Evolutionary conservation across 805 yeast genomes (phyloP), one percentile per base, ranked within the genome.

Genomic region (Lipomyces yamadae): DNA sequence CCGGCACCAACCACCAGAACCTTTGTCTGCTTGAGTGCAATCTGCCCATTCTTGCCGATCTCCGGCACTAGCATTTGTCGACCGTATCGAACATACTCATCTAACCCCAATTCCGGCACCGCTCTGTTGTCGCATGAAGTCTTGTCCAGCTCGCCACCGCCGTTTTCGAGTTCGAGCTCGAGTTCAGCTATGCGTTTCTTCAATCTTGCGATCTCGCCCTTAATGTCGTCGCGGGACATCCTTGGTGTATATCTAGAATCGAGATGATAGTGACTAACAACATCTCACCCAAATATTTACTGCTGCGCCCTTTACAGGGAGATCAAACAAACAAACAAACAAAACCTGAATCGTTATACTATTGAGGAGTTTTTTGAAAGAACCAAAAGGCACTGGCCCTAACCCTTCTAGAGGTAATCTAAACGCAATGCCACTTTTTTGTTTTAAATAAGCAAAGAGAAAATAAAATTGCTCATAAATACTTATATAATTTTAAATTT

Each of bases 51-150:
- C 5, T 75, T 66, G 1, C 92, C 91, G 60, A 92, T 81, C 65
- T 86, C 89, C 2, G 96, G 95, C 1, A 95, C 97, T 33, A 93
- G 86, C 94, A 95, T 89, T 74, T 95, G 99, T 62, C 99, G 83
- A 2, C 99, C 98, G 77, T 95, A 95, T 48, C 98, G 79, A 37
- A 77, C 78, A 76, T 87, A 92, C 76, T 95, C 99, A 50, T 88
- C 90, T 24, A 84, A 76, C 1, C 48, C 56, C 33, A 70, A 65
- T 13, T 52, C 55, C 10, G 29, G 18, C 18, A 11, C 18, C 6
- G 29, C 33, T 0, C 2, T 4, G 13, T 2, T 24, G 33, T 2
- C 10, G 33, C 29, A n/a, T 11, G 55, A 10, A 24, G 8, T 32
- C 33, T 30, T 29, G 33, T 52, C 55, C n/a, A 8, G 55, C 15